phyloP scores from a whole-genome alignment of 768 basidiomycete genomes.

The Xanthoconium stramineum region DNA sequence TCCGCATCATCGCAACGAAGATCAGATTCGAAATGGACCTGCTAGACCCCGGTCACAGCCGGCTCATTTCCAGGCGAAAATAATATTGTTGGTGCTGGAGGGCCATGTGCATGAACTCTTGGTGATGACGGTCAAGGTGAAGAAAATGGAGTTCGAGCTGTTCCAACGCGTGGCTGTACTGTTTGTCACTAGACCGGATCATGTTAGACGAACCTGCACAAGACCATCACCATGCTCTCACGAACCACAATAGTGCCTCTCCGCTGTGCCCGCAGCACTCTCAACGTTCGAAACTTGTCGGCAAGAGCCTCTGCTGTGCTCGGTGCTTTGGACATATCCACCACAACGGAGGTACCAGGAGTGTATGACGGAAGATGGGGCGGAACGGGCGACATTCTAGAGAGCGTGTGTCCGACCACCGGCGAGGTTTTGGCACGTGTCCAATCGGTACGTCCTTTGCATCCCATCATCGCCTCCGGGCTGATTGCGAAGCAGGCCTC shows the following conservation, averaged over 20 bases:
- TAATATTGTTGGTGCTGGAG: background rate
- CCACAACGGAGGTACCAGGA: conserved; percentile 57
- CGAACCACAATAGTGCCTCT: conserved; percentile 17
- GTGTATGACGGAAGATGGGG: conserved; percentile 84
- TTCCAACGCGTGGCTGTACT: conserved; percentile 20
- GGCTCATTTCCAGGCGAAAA: background rate
- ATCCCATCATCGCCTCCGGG: background rate
- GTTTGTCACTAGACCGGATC: conserved; percentile 4
- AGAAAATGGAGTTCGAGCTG: background rate
- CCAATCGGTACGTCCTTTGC: conserved; percentile 48
- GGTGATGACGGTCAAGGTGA: background rate
- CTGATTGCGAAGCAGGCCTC: conserved; percentile 48
- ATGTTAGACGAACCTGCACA: background rate
- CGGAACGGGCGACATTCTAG: conserved; percentile 66
- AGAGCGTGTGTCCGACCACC: conserved; percentile 80
- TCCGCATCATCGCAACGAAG: conserved; percentile 27
- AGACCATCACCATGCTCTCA: conserved; percentile 17
- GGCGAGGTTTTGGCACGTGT: conserved; percentile 81
- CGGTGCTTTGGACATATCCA: conserved; percentile 56
- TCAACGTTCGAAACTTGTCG: conserved; percentile 49
- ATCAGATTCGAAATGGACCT: conserved; percentile 17
- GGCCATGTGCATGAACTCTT: no score
- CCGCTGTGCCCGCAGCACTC: conserved; percentile 18
- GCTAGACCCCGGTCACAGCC: conserved; percentile 20
- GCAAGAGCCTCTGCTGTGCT: conserved; percentile 68